Percentiles rank a stretch among this genome's conserved stretches.
These are phyloP conservation scores for Arabidopsis suecica DNA, from an alignment of 345 rosid species.

Conservation along the genomic window DNA sequence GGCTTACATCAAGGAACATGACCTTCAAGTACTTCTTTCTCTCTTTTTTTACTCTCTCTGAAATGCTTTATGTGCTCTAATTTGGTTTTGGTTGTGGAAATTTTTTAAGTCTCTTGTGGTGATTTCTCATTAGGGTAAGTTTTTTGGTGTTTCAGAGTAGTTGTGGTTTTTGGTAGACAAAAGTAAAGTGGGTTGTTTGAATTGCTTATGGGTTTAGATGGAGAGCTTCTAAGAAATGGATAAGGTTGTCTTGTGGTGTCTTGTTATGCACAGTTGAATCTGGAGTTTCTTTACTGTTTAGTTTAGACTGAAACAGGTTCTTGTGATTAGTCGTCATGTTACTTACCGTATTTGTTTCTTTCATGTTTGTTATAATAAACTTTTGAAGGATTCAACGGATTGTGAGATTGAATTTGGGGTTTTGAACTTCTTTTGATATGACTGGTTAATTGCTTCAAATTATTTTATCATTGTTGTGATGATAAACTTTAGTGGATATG, in stretches of 20 bases:
- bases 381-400: background rate
- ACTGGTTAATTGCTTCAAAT: background rate
- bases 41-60: background rate
- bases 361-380: background rate
- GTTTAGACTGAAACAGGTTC: constrained; percentile 16
- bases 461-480: background rate
- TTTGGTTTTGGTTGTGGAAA: constrained; percentile 3
- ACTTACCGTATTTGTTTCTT: constrained; percentile 4
- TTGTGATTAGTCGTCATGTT: constrained; percentile 11
- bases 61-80: background rate
- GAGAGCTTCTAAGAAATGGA: background rate
- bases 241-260: constrained; percentile 26
- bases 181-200: background rate
- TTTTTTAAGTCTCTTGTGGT: background rate
- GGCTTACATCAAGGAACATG: constrained; percentile 86
- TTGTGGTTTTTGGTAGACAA: background rate
- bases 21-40: constrained; percentile 70
- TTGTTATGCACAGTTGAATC: constrained; percentile 20
- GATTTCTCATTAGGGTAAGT: background rate
- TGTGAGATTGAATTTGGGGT: background rate
- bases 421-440: background rate
- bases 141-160: constrained; percentile 4
- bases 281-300: background rate
- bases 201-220: background rate
- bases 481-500: background rate